A percentile compares a stretch with the other conserved stretches of the same genome.
Evolutionary conservation across 768 basidiomycete species (phyloP).

Genomic region (Leccinum variicolor): DNA sequence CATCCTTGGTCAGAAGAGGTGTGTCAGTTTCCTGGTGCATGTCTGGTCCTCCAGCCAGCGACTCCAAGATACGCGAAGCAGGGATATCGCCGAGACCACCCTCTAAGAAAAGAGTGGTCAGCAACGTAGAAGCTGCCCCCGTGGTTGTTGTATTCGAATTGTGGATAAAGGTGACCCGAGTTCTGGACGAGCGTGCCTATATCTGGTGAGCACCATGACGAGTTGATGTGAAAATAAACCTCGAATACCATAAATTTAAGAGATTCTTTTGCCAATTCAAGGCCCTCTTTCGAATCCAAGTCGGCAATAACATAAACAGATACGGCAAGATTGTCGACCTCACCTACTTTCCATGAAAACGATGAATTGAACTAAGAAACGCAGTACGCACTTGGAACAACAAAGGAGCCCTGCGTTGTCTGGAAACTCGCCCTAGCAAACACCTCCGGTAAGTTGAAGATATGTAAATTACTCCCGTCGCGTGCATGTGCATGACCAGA

Average conservation of each 20-base stretch:
- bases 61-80: slow-evolving; percentile 16
- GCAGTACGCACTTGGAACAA: slow-evolving; percentile 57
- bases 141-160: slow-evolving; percentile 42
- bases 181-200: slow-evolving; percentile 44
- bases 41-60: slow-evolving; percentile 4
- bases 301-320: slow-evolving; percentile 73
- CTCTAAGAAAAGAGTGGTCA: slow-evolving; percentile 48
- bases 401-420: slow-evolving; percentile 42
- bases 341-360: slow-evolving; percentile 13
- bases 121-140: slow-evolving; percentile 38
- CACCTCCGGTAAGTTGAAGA: slow-evolving; percentile 31
- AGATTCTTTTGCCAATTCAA: slow-evolving; percentile 59
- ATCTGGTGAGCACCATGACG: background rate
- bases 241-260: slow-evolving; percentile 59
- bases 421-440: slow-evolving; percentile 38
- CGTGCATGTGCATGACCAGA: slow-evolving; percentile 22
- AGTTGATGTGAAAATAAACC: background rate
- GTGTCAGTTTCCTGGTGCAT: slow-evolving; percentile 23
- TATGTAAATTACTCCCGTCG: slow-evolving; percentile 8
- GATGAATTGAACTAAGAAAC: background rate
- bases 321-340: slow-evolving; percentile 31
- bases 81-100: slow-evolving; percentile 33
- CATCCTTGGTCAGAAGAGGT: slow-evolving; percentile 35
- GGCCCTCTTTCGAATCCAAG: slow-evolving; percentile 61
- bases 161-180: slow-evolving; percentile 76